Percentiles rank a stretch among this genome's conserved stretches.
These are phyloP conservation scores for Colletotrichum sansevieriae DNA, from an alignment of 2,329 filamentous ascomycete genomes.

Conservation along the genomic window DNA sequence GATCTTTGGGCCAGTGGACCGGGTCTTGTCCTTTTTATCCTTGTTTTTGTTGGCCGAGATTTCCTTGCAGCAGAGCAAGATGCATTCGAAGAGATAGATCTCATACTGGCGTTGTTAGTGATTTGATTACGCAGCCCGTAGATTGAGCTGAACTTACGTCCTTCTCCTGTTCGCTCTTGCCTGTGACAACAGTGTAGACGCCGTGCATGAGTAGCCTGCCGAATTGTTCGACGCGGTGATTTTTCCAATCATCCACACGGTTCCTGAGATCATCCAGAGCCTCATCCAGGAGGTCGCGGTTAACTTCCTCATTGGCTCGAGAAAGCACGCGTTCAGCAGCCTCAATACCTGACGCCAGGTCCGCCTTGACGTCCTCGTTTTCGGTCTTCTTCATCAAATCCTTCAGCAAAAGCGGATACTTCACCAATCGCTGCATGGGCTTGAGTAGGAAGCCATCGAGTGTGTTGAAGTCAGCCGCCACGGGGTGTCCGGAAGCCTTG, in stretches of 20 bases:
- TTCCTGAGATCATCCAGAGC: conserved; percentile 84
- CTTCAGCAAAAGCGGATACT: conserved; percentile 93
- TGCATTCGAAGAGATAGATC: conserved; percentile 96
- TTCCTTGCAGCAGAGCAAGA: conserved; percentile 97
- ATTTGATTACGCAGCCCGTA: too few species aligned
- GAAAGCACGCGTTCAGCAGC: conserved; percentile 85
- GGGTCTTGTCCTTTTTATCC: conserved; percentile 78
- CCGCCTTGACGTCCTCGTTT: conserved; percentile 76
- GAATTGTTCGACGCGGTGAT: conserved; percentile 90
- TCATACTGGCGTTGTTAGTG: conserved; percentile 76
- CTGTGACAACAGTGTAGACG: conserved; percentile 91
- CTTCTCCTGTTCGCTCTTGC: conserved; percentile 90
- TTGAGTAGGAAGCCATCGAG: conserved; percentile 94
- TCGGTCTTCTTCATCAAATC: conserved; percentile 90
- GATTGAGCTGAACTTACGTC: conserved; percentile 70
- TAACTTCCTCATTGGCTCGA: conserved; percentile 91
- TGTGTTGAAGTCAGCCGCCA: conserved; percentile 88
- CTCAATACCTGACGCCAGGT: conserved; percentile 82
- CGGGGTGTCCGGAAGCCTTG: conserved; percentile 77
- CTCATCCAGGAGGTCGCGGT: conserved; percentile 86
- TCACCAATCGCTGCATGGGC: conserved; percentile 94
- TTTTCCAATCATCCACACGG: conserved; percentile 97
- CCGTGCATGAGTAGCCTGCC: conserved; percentile 90
- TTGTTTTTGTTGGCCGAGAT: conserved; percentile 86
- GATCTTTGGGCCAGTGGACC: conserved; percentile 67